phyloP scores from a whole-genome alignment of 2,329 filamentous ascomycete species.

The Sarocladium strictum region DNA sequence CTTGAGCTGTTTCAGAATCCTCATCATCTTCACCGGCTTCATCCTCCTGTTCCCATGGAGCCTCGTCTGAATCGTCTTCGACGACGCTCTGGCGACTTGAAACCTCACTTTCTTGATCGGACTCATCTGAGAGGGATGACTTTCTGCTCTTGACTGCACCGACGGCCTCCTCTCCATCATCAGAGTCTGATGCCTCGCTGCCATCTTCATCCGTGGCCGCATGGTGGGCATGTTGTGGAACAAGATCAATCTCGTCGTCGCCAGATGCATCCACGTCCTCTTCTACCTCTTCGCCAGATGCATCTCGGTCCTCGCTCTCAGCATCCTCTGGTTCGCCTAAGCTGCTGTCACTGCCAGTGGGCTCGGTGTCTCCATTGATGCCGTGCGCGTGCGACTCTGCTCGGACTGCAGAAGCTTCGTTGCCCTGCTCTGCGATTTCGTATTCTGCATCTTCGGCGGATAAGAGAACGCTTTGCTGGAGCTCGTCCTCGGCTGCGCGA shows the following conservation, averaged over 20 bases:
- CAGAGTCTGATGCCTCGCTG: slow-evolving; percentile 18
- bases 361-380: neutral
- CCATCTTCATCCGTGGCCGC: slow-evolving; percentile 21
- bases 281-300: slow-evolving; percentile 36
- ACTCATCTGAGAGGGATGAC: slow-evolving; percentile 13
- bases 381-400: neutral
- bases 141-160: slow-evolving; percentile 52
- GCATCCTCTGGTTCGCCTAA: slow-evolving; percentile 24
- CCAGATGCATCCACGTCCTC: slow-evolving; percentile 37
- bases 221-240: slow-evolving; percentile 8
- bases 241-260: slow-evolving; percentile 22
- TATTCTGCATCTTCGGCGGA: slow-evolving; percentile 42
- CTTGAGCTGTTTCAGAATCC: slow-evolving; percentile 45
- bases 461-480: slow-evolving; percentile 48
- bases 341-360: neutral
- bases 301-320: slow-evolving; percentile 31
- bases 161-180: slow-evolving; percentile 44
- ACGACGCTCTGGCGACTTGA: slow-evolving; percentile 41
- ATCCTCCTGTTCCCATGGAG: slow-evolving; percentile 49
- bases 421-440: slow-evolving; percentile 26
- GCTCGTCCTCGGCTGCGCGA: slow-evolving; percentile 51
- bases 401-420: slow-evolving; percentile 18
- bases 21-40: slow-evolving; percentile 53
- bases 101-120: slow-evolving; percentile 34
- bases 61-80: slow-evolving; percentile 48